A percentile compares a stretch with the other conserved stretches of the same genome.
phyloP scores from a whole-genome alignment of 345 rosid species.

The Dipteronia dyeriana region DNA sequence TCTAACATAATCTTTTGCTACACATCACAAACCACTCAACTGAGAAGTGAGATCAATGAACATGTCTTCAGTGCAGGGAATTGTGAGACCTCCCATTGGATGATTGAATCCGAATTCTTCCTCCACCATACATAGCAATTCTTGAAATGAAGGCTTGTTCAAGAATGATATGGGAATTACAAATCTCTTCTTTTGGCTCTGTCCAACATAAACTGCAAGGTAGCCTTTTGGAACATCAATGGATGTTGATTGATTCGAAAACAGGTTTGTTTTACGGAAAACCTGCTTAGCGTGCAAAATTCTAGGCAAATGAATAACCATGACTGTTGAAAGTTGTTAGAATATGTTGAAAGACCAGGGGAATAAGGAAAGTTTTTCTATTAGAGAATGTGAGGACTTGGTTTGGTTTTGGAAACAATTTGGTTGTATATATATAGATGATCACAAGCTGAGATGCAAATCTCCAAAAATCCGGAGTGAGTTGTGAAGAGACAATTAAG shows the following conservation, averaged over 20 bases:
- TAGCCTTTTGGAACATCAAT: conserved; percentile 27
- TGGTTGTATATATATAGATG: neutral
- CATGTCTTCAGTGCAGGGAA: conserved; percentile 43
- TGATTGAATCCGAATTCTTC: conserved; percentile 43
- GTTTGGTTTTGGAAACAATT: neutral
- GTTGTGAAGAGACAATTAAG: conserved; percentile 15
- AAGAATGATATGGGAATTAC: conserved; percentile 33
- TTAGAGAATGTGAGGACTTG: conserved; percentile 6
- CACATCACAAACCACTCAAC: neutral
- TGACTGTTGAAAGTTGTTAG: neutral
- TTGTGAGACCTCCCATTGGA: conserved; percentile 46
- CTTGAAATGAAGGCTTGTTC: conserved; percentile 28
- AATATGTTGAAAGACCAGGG: neutral
- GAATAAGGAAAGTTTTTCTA: neutral
- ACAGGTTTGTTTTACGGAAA: conserved; percentile 7
- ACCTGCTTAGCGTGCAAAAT: conserved; percentile 26
- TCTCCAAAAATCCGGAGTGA: neutral
- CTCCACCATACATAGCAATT: conserved; percentile 28
- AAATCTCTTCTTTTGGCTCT: conserved; percentile 30
- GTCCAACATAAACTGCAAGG: conserved; percentile 33
- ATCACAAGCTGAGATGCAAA: neutral
- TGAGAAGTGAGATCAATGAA: conserved; percentile 37
- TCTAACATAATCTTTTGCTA: neutral
- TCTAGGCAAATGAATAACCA: conserved; percentile 17
- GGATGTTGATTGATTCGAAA: conserved; percentile 4